Base-by-base conservation (phyloP, 208 protist species). In the Crithidia mellificae region DNA sequence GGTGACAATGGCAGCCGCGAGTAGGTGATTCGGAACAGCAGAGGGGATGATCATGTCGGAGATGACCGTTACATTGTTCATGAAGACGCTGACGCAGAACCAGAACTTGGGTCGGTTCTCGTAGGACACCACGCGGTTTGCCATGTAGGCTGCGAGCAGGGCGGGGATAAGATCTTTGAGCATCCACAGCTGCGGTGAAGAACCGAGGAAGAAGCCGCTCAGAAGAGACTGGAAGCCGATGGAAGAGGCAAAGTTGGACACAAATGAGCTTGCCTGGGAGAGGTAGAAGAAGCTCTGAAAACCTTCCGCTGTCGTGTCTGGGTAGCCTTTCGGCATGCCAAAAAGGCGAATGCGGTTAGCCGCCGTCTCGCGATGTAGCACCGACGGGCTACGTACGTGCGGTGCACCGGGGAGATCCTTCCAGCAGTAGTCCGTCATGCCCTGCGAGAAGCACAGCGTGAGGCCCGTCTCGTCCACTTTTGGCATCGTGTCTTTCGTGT, bases 21-120 rank as follows among this genome's bases (percentile, higher is more conserved):
- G 82, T 15, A 94, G 68, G 77, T 94, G 73, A n/a, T 84, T 57
- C 9, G 88, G 82, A 19, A 91, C 36, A 36, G 78, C 36, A 0
- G 74, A 86, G 5, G 88, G 88, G 50, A 94, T 83, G 11, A 90
- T 70, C 88, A 94, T 94, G 57, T 94, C 88, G 5, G 84, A 76
- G 34, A 94, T 84, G 6, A 92, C 84, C 15, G 84, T 87, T 0
- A 86, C 64, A 67, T 94, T 91, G 57, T 78, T 88, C 75, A 94
- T 78, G 38, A 87, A 81, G 3, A 92, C 85, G 65, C 81, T 89
- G 41, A 94, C 77, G 15, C 86, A 74, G 74, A 94, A 92, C 88
- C 88, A 94, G 56, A 90, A 91, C 73, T 94, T 94, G n/a, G 88
- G 88, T n/a, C 88, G 77, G 54, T 87, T 90, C 74, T 94, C 88